A percentile compares a stretch with the other conserved stretches of the same genome.
Conservation (phyloP, 805 yeast genomes). For the Zygotorulaspora florentina region DNA sequence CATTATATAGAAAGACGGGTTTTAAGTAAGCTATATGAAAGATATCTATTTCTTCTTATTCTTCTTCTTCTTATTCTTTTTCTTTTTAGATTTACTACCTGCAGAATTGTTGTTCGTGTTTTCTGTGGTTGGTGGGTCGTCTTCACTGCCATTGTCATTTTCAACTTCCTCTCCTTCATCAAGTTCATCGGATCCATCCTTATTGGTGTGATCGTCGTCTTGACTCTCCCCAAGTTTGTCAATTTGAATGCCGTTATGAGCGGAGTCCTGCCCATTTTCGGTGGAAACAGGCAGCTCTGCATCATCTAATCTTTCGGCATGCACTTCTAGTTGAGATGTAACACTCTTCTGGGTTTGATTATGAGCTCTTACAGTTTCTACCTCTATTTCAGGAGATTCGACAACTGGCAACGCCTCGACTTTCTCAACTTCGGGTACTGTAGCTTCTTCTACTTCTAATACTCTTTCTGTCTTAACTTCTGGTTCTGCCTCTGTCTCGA, state of each 20-base stretch:
- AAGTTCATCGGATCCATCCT: conserved; percentile 12
- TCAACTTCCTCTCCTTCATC: conserved; percentile 17
- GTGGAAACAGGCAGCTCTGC: no score
- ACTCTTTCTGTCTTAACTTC: conserved; percentile 6
- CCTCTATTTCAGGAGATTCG: neutral
- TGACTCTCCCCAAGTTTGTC: neutral
- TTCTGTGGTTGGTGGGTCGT: conserved; percentile 4
- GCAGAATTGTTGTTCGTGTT: conserved; percentile 4
- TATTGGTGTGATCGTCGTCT: conserved; percentile 15
- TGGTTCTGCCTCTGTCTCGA: conserved; percentile 4
- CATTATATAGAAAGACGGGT: neutral
- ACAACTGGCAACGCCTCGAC: neutral
- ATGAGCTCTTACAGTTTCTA: neutral
- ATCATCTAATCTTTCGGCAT: no score
- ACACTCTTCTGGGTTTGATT: neutral
- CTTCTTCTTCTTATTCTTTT: conserved; percentile 34
- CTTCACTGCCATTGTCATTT: conserved; percentile 9
- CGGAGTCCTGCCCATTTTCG: no score
- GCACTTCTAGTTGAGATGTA: no score
- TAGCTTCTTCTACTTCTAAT: conserved; percentile 5
- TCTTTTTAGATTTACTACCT: conserved; percentile 27
- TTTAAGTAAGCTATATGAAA: neutral
- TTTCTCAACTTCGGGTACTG: conserved; percentile 4
- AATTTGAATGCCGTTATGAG: no score
- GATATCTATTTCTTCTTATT: conserved; percentile 13